Conservation (phyloP, 768 basidiomycete species). For the Mycena crocata region DNA sequence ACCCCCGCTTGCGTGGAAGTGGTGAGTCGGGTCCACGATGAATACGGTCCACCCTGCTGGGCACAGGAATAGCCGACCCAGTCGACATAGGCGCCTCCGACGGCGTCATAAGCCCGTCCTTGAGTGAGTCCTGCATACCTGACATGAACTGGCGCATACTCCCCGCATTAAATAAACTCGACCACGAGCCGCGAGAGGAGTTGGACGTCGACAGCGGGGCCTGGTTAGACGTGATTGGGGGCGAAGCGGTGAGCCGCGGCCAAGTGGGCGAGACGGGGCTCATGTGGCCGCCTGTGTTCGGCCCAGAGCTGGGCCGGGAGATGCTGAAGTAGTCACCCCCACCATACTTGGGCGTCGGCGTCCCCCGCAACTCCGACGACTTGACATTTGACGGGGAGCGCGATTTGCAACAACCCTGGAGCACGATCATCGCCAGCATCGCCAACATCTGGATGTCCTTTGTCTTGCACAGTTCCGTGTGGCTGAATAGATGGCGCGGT, state of each 20-base stretch:
- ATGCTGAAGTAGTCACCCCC: conserved; percentile 72
- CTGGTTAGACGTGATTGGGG: conserved; percentile 50
- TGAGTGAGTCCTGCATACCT: conserved; percentile 65
- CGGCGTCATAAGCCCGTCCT: conserved; percentile 56
- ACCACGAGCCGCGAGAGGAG: conserved; percentile 85
- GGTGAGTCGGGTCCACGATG: conserved; percentile 42
- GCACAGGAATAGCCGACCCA: conserved; percentile 35
- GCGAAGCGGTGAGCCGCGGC: conserved; percentile 59
- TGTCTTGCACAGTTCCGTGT: conserved; percentile 52
- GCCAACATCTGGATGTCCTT: conserved; percentile 88
- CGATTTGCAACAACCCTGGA: conserved; percentile 55
- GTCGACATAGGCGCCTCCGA: conserved; percentile 42
- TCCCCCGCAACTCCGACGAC: conserved; percentile 20
- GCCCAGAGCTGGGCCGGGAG: conserved; percentile 45
- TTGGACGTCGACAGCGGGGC: conserved; percentile 57
- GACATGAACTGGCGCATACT: conserved; percentile 77
- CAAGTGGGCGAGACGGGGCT: conserved; percentile 62
- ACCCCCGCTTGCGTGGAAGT: conserved; percentile 36
- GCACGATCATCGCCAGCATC: conserved; percentile 76
- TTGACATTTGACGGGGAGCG: conserved; percentile 17
- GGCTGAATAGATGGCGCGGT: conserved; percentile 43
- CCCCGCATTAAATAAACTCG: conserved; percentile 77
- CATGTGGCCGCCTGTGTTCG: conserved; percentile 45
- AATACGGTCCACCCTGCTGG: conserved; percentile 40
- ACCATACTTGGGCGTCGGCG: conserved; percentile 35